Percentiles rank a stretch among this genome's conserved stretches.
Evolutionary conservation across 129 eudicot species (phyloP).

Genomic region (Pseudognaphalium luteoalbum): DNA sequence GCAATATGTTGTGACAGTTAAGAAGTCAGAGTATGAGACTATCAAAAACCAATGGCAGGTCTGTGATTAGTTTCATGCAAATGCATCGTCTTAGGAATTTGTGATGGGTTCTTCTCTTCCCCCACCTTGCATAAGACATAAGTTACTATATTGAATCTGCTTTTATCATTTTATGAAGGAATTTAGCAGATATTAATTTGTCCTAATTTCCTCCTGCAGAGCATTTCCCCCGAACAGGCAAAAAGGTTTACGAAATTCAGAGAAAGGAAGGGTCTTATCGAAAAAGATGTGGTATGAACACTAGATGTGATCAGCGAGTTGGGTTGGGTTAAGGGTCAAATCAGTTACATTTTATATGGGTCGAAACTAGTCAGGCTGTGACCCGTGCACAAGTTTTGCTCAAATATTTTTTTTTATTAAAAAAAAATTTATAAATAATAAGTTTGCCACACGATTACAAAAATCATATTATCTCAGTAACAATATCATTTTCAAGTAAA

Average conservation of each 20-base stretch:
- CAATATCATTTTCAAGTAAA: too few species aligned
- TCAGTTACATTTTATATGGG: not conserved
- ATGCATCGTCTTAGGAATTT: constrained; percentile 9
- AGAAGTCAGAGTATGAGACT: constrained; percentile 77
- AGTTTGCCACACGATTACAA: not conserved
- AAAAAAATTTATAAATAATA: not conserved
- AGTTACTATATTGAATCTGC: constrained; percentile 1
- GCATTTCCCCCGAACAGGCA: constrained; percentile 58
- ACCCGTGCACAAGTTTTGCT: not conserved
- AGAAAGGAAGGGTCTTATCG: constrained; percentile 45
- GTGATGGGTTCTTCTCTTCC: not conserved
- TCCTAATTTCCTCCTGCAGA: constrained; percentile 45
- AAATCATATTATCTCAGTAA: not conserved
- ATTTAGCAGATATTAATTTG: not conserved
- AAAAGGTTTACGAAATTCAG: constrained; percentile 47
- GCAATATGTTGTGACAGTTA: constrained; percentile 60
- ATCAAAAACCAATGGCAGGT: constrained; percentile 98
- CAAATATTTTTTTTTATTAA: not conserved
- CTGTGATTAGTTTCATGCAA: constrained; percentile 24
- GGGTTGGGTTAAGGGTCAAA: not conserved
- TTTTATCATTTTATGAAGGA: constrained; percentile 3
- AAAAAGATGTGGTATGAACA: constrained; percentile 45
- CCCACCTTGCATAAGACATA: not conserved
- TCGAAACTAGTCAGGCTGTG: not conserved
- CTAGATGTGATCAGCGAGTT: not conserved